Evolutionary conservation across 768 basidiomycete species (phyloP), one percentile per base, ranked within the genome.

Genomic region (Pleurotus eryngii): DNA sequence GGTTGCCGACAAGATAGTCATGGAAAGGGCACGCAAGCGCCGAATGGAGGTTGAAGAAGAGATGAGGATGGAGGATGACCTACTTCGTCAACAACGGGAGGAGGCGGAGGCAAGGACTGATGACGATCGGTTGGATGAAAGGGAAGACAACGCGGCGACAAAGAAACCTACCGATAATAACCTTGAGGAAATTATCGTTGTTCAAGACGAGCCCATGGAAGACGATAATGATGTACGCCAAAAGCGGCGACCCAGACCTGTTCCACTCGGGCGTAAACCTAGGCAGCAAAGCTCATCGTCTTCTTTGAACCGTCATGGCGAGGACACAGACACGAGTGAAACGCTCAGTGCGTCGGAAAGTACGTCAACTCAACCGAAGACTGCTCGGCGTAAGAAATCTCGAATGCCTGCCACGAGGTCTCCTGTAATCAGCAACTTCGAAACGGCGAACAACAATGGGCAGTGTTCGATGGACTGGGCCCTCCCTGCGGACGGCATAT

Each of bases 1-100:
- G 8, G 78, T 76, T 18, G 81, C 78, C 1, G 82, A 83, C 61
- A 63, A 63, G 59, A 81, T 83, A 64, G 70, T 81, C 22, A 81
- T 81, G 80, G 78, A 82, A 60, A 70, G 80, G 55, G 82, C 81
- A 1, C 74, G 71, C 62, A 81, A 77, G 69, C 69, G 82, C 58
- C 63, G 82, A 61, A 75, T 77, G 61, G 80, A 83, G 64, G 65
- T 83, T 4, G 78, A 78, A 55, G 73, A 68, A 46, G 77, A 79
- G 61, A 76, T 75, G 48, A 62, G 61, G 45, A 61, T 68, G 55
- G 69, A 72, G 55, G 67, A 72, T 24, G 69, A 70, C 54, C 60
- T 57, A 46, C 55, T 57, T 11, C 3, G 30, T 9, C 30, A 9
- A 26, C 58, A 60, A 35, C 15, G 43, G 43, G 38, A 54, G 39